Conservation (phyloP, 208 protist species). For the Trypanosoma avium region DNA sequence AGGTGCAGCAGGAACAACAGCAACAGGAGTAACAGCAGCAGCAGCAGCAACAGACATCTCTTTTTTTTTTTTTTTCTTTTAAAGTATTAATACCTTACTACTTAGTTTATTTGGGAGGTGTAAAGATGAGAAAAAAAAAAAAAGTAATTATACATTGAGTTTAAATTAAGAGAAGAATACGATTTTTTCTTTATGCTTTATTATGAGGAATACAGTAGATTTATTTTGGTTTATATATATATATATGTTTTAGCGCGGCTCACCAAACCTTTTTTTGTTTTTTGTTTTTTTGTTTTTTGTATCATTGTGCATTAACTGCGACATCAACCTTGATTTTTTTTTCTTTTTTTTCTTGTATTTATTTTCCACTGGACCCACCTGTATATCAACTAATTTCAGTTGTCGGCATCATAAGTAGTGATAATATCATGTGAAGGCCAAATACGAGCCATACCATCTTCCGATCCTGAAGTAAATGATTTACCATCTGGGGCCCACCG, state of each 20-base stretch:
- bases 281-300: not conserved
- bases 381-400: too few species aligned
- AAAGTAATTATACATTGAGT: too few species aligned
- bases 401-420: conserved; percentile 69
- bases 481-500: conserved; percentile 87
- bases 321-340: not conserved
- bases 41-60: conserved; percentile 1
- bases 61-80: not conserved
- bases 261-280: not conserved
- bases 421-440: conserved; percentile 91
- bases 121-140: conserved; percentile 13
- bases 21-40: not conserved
- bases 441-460: conserved; percentile 92
- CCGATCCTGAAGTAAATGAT: conserved; percentile 85
- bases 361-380: too few species aligned
- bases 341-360: conserved; percentile 10
- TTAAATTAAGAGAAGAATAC: too few species aligned
- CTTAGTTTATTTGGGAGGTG: conserved; percentile 6
- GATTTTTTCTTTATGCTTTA: too few species aligned
- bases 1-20: not conserved
- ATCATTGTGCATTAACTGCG: not conserved
- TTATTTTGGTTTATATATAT: conserved; percentile 4
- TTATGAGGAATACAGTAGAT: conserved; percentile 23
- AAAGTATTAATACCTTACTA: too few species aligned
- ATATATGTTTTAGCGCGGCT: not conserved